A percentile compares a stretch with the other conserved stretches of the same genome.
phyloP scores from a whole-genome alignment of 306 rosid species.

The Castanea mollissima region DNA sequence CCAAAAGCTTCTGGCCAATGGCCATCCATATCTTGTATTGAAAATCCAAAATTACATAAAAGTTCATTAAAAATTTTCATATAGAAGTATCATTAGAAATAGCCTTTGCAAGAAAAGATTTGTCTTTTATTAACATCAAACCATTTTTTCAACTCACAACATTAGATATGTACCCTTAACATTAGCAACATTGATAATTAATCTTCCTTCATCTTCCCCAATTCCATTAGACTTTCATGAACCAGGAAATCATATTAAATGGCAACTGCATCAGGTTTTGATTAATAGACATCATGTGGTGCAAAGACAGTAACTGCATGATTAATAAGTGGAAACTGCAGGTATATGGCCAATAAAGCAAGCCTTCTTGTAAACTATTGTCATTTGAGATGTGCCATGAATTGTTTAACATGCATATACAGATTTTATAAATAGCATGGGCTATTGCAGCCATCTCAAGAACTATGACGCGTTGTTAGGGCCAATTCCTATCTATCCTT shows the following conservation, averaged over 20 bases:
- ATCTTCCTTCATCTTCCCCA: background rate
- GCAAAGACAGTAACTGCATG: background rate
- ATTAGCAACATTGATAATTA: background rate
- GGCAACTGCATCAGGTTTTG: background rate
- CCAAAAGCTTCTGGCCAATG: background rate
- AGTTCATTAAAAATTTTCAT: background rate
- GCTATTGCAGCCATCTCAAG: conserved; percentile 7
- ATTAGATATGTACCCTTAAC: background rate
- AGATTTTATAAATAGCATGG: conserved; percentile 18
- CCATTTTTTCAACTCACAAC: background rate
- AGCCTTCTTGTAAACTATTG: conserved; percentile 2
- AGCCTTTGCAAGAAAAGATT: background rate
- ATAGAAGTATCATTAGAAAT: background rate
- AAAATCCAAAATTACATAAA: background rate
- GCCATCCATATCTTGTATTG: background rate
- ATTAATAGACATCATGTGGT: background rate
- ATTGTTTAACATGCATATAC: background rate
- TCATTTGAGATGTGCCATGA: background rate
- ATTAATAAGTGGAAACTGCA: background rate
- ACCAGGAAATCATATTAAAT: background rate
- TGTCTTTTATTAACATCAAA: background rate
- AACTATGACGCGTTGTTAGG: background rate
- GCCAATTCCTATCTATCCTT: background rate
- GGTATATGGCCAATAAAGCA: background rate
- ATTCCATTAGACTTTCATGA: background rate